Evolutionary conservation across 768 basidiomycete species (phyloP), one percentile per base, ranked within the genome.

Genomic region (Serendipita indica): DNA sequence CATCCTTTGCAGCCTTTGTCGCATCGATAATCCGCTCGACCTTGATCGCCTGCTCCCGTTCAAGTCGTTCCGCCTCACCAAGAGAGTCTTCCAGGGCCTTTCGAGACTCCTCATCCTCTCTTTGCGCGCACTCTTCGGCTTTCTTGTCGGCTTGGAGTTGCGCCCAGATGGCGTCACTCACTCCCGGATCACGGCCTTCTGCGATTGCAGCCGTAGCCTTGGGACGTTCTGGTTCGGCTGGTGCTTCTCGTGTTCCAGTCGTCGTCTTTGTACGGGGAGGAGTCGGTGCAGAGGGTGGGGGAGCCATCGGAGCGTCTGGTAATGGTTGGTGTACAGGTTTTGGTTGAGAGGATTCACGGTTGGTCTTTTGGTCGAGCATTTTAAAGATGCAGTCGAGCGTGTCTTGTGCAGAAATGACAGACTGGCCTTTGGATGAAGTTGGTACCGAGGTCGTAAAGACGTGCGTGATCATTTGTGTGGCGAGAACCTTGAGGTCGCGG

Each of bases 401-500:
- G 16, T 72, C 71, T 16, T 60, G 61, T 0, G 58, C 62, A 0
- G 64, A 45, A 30, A 78, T 65, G 7, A 59, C 64, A 5, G 64
- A 58, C 3, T 60, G 58, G 3, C 64, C 67, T 20, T 58, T 3
- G 13, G 60, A 30, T 10, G 59, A 62, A 5, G 56, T 56, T 10
- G 62, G 62, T 30, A 66, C 32, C 2, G 43, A 12, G 5, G 32
- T 54, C 30, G 64, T 64, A 45, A 77, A 71, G 0, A 75, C 80
- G 1, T 64, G 30, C 16, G 71, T 67, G 10, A 73, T 67, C 70
- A 85, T 74, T 41, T 72, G 67, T 64, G 76, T 78, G 0, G 78
- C 67, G 3, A 83, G 68, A 0, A 77, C 77, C 57, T 77, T 71
- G 65, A 84, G 73, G 61, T 85, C 83, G 4, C 82, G 75, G 2